A percentile compares a stretch with the other conserved stretches of the same genome.
These are phyloP conservation scores for Rhodosporidiobolus odoratus DNA, from an alignment of 768 basidiomycete genomes.

Conservation along the genomic window DNA sequence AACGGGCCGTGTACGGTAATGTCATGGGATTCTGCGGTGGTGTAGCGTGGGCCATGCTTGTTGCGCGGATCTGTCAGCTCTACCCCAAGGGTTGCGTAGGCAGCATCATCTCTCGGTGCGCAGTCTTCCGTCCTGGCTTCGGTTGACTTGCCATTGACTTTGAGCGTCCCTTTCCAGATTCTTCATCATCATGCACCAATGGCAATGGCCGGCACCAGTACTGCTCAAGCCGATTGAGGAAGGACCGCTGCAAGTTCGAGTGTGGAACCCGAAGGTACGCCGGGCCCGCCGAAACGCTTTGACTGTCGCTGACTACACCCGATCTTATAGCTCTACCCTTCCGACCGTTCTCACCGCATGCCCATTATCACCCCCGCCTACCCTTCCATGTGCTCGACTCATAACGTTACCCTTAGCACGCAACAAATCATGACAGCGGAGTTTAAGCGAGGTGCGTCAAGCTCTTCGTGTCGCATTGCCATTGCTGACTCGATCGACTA, in stretches of 20 bases:
- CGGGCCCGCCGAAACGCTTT: background rate
- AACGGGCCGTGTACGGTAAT: constrained; percentile 94
- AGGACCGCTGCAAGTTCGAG: constrained; percentile 82
- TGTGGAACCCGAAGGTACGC: constrained; percentile 92
- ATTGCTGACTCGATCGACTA: background rate
- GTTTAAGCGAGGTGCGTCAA: constrained; percentile 71
- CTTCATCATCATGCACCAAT: constrained; percentile 97
- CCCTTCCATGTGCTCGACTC: constrained; percentile 97
- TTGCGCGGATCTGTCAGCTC: constrained; percentile 97
- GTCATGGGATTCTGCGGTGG: constrained; percentile 96
- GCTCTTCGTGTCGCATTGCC: background rate
- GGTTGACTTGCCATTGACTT: background rate
- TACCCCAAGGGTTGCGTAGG: constrained; percentile 93
- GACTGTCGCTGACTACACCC: background rate
- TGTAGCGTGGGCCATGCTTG: constrained; percentile 97
- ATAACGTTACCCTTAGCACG: constrained; percentile 92
- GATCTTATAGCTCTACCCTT: constrained; percentile 67
- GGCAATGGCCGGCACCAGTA: constrained; percentile 99
- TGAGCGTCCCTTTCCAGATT: constrained; percentile 53
- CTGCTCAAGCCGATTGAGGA: constrained; percentile 93
- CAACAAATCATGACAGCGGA: constrained; percentile 95
- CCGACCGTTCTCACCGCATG: constrained; percentile 92
- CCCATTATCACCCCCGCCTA: constrained; percentile 99
- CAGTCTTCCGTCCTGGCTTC: background rate
- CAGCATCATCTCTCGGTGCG: constrained; percentile 76